Conservation (phyloP, 1,139 yeast genomes). For the Kodamaea derodonti region DNA sequence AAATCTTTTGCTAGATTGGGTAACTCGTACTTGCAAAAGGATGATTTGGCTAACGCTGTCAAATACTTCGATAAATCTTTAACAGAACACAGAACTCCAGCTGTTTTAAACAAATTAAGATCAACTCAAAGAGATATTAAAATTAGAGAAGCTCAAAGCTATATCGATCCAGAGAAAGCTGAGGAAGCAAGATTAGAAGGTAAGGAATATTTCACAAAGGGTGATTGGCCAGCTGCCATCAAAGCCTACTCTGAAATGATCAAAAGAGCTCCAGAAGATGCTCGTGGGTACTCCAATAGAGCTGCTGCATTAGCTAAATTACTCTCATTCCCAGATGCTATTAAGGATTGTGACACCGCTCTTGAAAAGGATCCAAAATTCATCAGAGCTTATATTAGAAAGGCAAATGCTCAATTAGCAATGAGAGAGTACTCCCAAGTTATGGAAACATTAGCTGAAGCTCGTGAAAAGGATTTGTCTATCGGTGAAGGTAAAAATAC, state of each 20-base stretch:
- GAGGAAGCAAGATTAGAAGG: slow-evolving; percentile 95
- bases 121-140: slow-evolving; percentile 83
- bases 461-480: slow-evolving; percentile 71
- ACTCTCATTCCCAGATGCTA: slow-evolving; percentile 96
- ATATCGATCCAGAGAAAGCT: slow-evolving; percentile 86
- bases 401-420: slow-evolving; percentile 91
- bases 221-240: slow-evolving; percentile 97
- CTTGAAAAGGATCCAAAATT: slow-evolving; percentile 83
- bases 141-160: slow-evolving; percentile 68
- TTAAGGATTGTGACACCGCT: slow-evolving; percentile 87
- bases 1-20: slow-evolving; percentile 94
- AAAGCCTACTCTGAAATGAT: slow-evolving; percentile 93
- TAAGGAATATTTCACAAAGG: slow-evolving; percentile 81
- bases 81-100: slow-evolving; percentile 97
- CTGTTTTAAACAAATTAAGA: slow-evolving; percentile 83
- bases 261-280: slow-evolving; percentile 93
- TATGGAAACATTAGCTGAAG: slow-evolving; percentile 75
- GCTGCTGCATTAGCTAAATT: slow-evolving; percentile 95
- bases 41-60: slow-evolving; percentile 69
- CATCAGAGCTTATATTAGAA: slow-evolving; percentile 93
- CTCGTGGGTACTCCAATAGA: slow-evolving; percentile 95
- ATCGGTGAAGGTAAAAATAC: slow-evolving; percentile 52
- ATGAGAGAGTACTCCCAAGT: slow-evolving; percentile 84
- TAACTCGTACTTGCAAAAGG: slow-evolving; percentile 70
- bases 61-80: slow-evolving; percentile 83